Evolutionary conservation across 345 rosid genomes (phyloP), one percentile per base, ranked within the genome.

Genomic region (Lenwebbia sp.): DNA sequence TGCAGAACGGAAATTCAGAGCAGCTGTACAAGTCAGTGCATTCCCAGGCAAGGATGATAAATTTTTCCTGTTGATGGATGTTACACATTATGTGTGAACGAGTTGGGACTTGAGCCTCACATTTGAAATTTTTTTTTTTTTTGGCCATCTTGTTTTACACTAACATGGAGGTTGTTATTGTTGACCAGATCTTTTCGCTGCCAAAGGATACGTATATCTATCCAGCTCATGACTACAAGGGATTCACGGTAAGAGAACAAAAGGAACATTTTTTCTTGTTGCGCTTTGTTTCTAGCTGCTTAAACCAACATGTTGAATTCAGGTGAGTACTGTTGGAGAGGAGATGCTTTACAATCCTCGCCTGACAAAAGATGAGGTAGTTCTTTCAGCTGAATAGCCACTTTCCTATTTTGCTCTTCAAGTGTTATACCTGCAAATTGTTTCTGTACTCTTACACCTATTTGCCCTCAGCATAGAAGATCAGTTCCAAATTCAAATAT

Each of bases 291-390:
- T 57, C 51, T 2, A 84, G 33, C 30, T 83, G 89, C 78, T 90
- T 40, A 84, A 44, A 52, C 83, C 13, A 50, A 90, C 28, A 10
- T 84, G 84, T 60, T 33, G 83, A 19, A 22, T 88, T 88, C 90
- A 97, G 99, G 96, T 95, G 10, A 96, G 98, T 90, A 93, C 99
- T n/a, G 98, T 97, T 47, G 98, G 93, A 90, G 99, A 97, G 90
- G 99, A 97, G 92, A 91, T 92, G 89, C 91, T 87, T 65, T 90
- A 91, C 82, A 97, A 97, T 87, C 96, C 94, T 13, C 95, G 99
- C 82, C 86, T 97, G 58, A 93, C 96, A 5, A 97, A 97, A 89
- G 96, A 96, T 90, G 91, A 94, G 98, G 98, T 93, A 87, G 85
- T 87, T 56, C 50, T 28, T 28, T 86, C 26, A 37, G 30, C 57